These are phyloP conservation scores for Leccinum truebloodii DNA, from an alignment of 768 basidiomycete species.

Conservation along the genomic window DNA sequence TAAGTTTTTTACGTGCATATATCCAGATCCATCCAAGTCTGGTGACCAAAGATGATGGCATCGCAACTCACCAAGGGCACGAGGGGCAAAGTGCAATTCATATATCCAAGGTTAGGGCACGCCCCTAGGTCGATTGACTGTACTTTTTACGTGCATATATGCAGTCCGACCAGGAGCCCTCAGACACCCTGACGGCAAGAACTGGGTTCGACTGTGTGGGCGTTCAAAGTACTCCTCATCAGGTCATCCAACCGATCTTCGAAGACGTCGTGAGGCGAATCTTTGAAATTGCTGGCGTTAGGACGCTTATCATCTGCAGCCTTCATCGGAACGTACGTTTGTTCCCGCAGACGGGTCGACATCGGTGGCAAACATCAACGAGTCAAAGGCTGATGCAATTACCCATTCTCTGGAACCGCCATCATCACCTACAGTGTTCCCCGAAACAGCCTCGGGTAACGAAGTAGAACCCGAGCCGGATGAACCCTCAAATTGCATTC, in stretches of 20 bases:
- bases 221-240: background rate
- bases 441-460: background rate
- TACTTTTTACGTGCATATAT: constrained; percentile 26
- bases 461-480: background rate
- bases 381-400: background rate
- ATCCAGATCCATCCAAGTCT: constrained; percentile 12
- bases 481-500: background rate
- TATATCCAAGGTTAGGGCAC: constrained; percentile 9
- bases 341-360: background rate
- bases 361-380: background rate
- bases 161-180: constrained; percentile 5
- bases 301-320: constrained; percentile 13
- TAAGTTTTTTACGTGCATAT: constrained; percentile 6
- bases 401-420: background rate
- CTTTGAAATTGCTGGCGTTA: background rate
- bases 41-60: background rate
- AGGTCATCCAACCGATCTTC: background rate
- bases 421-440: background rate
- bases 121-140: background rate
- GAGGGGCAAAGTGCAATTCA: background rate
- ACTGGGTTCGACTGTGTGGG: background rate
- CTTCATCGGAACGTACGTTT: background rate
- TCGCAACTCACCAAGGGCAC: background rate
- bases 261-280: constrained; percentile 16
- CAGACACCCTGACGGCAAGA: constrained; percentile 1